Conservation (phyloP, 108 stramenopile species). For the Aureococcus anophagefferens region DNA sequence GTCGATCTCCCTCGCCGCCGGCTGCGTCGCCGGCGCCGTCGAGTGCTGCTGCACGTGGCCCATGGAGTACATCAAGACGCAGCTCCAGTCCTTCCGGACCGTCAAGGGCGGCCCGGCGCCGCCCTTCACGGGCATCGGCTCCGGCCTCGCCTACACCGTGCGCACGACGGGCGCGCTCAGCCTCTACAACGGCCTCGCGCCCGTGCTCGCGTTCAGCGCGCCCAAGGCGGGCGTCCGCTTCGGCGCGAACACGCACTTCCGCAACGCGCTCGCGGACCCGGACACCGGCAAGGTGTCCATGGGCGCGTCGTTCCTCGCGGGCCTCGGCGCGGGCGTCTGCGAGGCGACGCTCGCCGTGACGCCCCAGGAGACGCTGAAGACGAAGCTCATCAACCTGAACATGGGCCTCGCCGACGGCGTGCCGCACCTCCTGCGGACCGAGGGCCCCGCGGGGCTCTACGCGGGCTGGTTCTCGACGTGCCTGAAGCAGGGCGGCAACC, state of each 20-base stretch:
- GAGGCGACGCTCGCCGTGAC: slow-evolving; percentile 88
- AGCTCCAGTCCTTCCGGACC: slow-evolving; percentile 57
- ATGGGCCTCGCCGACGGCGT: slow-evolving; percentile 69
- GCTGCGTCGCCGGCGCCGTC: slow-evolving; percentile 30
- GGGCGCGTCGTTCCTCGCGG: slow-evolving; percentile 79
- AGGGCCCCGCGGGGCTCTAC: slow-evolving; percentile 90
- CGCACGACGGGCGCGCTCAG: slow-evolving; percentile 55
- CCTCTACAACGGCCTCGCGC: slow-evolving; percentile 60
- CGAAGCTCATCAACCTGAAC: slow-evolving; percentile 86
- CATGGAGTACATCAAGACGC: slow-evolving; percentile 88
- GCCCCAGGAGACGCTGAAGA: slow-evolving; percentile 96
- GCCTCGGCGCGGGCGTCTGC: slow-evolving; percentile 79
- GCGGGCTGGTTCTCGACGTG: slow-evolving; percentile 83
- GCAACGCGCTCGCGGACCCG: slow-evolving; percentile 51
- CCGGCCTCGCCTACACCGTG: slow-evolving; percentile 73
- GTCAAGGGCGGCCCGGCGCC: slow-evolving; percentile 43
- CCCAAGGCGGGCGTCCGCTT: slow-evolving; percentile 96
- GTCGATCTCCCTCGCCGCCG: slow-evolving; percentile 1
- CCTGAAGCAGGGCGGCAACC: slow-evolving; percentile 92
- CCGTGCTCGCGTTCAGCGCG: slow-evolving; percentile 67
- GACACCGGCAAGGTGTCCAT: slow-evolving; percentile 68
- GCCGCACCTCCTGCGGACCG: slow-evolving; percentile 61
- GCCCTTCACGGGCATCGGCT: slow-evolving; percentile 60
- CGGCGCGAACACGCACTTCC: slow-evolving; percentile 60
- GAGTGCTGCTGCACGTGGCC: slow-evolving; percentile 71